Evolutionary conservation across 805 yeast species (phyloP).

Genomic region (Saturnispora dispora): DNA sequence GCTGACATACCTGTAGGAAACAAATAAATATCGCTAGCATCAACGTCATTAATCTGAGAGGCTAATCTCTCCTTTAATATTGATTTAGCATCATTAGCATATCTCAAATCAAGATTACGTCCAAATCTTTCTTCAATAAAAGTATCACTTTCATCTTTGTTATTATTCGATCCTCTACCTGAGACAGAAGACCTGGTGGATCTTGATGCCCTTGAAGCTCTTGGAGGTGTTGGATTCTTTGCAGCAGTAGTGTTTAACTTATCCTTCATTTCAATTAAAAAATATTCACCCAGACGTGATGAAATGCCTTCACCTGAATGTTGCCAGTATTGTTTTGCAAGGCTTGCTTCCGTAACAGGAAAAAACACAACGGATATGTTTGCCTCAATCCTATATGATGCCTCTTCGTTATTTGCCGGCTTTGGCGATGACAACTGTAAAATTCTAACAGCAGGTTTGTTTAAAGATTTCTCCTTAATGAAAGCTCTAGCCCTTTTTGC

Average conservation of each 20-base stretch:
- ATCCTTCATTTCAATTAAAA: constrained; percentile 48
- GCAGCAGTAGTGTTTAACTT: constrained; percentile 25
- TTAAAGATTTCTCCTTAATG: constrained; percentile 39
- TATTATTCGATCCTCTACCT: constrained; percentile 1
- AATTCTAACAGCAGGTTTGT: constrained; percentile 41
- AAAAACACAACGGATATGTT: constrained; percentile 74
- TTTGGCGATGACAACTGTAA: constrained; percentile 65
- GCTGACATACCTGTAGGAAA: constrained; percentile 93
- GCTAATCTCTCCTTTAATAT: constrained; percentile 71
- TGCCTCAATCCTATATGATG: constrained; percentile 51
- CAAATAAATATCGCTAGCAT: constrained; percentile 64
- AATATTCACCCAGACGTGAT: constrained; percentile 81
- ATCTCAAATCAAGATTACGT: constrained; percentile 70
- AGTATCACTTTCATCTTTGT: constrained; percentile 43
- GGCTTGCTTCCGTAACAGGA: constrained; percentile 44
- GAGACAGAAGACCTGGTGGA: constrained; percentile 24
- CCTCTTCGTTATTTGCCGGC: constrained; percentile 53
- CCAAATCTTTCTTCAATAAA: constrained; percentile 89
- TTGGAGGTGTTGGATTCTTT: constrained; percentile 14
- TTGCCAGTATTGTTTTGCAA: constrained; percentile 91
- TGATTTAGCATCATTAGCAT: constrained; percentile 64
- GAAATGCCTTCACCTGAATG: constrained; percentile 96
- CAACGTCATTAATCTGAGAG: constrained; percentile 36
- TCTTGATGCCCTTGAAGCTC: constrained; percentile 16
- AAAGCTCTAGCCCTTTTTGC: constrained; percentile 85